Conservation (phyloP, 495 filamentous ascomycete genomes). For the Xylaria scruposa region DNA sequence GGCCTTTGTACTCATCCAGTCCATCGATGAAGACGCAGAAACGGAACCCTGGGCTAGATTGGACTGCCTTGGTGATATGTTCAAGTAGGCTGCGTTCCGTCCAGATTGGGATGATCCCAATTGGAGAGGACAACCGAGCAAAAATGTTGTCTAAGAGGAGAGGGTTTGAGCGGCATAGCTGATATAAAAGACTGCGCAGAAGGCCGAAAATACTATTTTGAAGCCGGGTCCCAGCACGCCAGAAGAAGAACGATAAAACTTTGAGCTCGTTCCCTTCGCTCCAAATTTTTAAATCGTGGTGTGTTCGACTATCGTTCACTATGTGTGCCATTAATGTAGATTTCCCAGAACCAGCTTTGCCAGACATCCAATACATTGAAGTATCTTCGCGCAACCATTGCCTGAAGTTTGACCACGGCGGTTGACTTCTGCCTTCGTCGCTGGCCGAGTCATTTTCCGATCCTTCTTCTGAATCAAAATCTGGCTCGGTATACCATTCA, state of each 20-base stretch:
- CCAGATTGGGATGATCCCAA: neutral
- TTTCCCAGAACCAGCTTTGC: constrained; percentile 29
- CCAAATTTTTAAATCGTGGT: constrained; percentile 29
- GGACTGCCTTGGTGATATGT: neutral
- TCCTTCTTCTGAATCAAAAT: too few species aligned
- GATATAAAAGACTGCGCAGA: constrained; percentile 13
- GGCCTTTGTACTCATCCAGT: constrained; percentile 2
- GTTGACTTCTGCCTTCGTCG: neutral
- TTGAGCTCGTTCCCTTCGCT: constrained; percentile 30
- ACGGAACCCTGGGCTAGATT: neutral
- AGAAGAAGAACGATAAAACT: constrained; percentile 49
- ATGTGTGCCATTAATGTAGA: constrained; percentile 28
- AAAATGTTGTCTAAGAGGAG: neutral
- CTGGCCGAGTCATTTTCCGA: too few species aligned
- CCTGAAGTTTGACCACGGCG: constrained; percentile 1
- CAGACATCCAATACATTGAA: constrained; percentile 23
- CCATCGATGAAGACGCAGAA: constrained; percentile 20
- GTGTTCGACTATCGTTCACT: constrained; percentile 11
- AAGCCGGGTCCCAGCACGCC: constrained; percentile 41
- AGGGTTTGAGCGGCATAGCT: neutral
- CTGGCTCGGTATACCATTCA: too few species aligned
- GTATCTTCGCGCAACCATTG: constrained; percentile 21
- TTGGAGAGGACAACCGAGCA: neutral
- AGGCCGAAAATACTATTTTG: constrained; percentile 39
- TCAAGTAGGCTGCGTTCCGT: constrained; percentile 1